Conservation (phyloP, 225 moss, liverwort and hornwort species). For the Anthoceros angustus region DNA sequence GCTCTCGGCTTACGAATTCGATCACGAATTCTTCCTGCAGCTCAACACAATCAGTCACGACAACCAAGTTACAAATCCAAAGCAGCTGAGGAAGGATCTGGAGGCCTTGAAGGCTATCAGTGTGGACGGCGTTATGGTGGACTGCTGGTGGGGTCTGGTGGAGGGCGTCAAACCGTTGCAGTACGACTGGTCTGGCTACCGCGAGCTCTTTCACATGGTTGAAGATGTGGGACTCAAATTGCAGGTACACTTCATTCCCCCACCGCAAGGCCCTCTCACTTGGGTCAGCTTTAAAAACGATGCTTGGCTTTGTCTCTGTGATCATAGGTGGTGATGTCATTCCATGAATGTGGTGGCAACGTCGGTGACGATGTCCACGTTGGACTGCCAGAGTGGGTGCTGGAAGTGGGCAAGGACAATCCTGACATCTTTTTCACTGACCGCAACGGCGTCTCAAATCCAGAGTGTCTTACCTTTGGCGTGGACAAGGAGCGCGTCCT, state of each 20-base stretch:
- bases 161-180: slow-evolving; percentile 26
- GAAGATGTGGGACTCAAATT: slow-evolving; percentile 27
- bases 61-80: slow-evolving; percentile 37
- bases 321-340: slow-evolving; percentile 70
- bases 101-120: slow-evolving; percentile 26
- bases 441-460: slow-evolving; percentile 22
- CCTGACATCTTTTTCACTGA: slow-evolving; percentile 42
- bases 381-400: slow-evolving; percentile 21
- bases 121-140: slow-evolving; percentile 42
- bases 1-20: neutral
- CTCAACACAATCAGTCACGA: slow-evolving; percentile 38
- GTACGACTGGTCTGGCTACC: slow-evolving; percentile 31
- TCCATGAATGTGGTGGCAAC: slow-evolving; percentile 52
- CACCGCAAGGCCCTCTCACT: neutral
- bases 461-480: slow-evolving; percentile 33
- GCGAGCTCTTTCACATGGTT: slow-evolving; percentile 29
- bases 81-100: slow-evolving; percentile 35
- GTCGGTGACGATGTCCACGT: slow-evolving; percentile 37
- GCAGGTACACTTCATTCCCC: slow-evolving; percentile 14
- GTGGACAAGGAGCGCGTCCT: slow-evolving; percentile 33
- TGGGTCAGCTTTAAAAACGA: neutral
- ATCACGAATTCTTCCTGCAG: slow-evolving; percentile 30
- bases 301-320: neutral
- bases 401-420: slow-evolving; percentile 29
- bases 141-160: slow-evolving; percentile 41